Conservation (phyloP, 352 stramenopile genomes). For the Globisporangium paddicum region DNA sequence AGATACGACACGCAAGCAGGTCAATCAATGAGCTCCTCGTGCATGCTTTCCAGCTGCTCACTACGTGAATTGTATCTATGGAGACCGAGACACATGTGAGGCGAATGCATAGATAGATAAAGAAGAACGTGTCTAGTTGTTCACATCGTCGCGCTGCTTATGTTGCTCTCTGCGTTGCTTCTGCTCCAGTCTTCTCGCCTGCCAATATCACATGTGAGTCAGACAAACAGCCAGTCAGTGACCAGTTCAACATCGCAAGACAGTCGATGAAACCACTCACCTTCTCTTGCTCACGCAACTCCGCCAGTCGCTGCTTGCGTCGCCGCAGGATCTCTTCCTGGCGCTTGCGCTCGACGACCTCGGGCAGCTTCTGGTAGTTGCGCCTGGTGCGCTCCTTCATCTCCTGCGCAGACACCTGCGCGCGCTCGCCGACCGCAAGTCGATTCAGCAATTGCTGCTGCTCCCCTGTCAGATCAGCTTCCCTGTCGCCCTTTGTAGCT, state of each 20-base stretch:
- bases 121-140: neutral
- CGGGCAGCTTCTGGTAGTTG: slow-evolving; percentile 63
- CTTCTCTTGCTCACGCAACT: slow-evolving; percentile 72
- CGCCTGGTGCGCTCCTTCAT: slow-evolving; percentile 65
- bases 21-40: neutral
- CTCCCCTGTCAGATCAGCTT: slow-evolving; percentile 1
- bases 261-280: slow-evolving; percentile 14
- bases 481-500: neutral
- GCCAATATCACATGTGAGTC: slow-evolving; percentile 6
- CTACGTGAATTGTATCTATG: neutral
- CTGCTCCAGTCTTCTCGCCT: slow-evolving; percentile 50
- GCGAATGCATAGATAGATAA: neutral
- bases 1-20: neutral
- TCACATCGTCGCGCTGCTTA: neutral
- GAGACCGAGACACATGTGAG: neutral
- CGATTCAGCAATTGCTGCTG: slow-evolving; percentile 37
- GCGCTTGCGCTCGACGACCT: slow-evolving; percentile 67
- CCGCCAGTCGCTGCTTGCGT: slow-evolving; percentile 55
- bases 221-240: neutral
- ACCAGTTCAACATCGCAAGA: neutral
- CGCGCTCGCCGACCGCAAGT: slow-evolving; percentile 41
- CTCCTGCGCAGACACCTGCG: slow-evolving; percentile 52
- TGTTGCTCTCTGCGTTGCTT: slow-evolving; percentile 43
- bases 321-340: slow-evolving; percentile 66
- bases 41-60: neutral